Percentiles rank a stretch among this genome's conserved stretches.
Conservation (phyloP, 2,329 filamentous ascomycete species). For the Botrytis galanthina region DNA sequence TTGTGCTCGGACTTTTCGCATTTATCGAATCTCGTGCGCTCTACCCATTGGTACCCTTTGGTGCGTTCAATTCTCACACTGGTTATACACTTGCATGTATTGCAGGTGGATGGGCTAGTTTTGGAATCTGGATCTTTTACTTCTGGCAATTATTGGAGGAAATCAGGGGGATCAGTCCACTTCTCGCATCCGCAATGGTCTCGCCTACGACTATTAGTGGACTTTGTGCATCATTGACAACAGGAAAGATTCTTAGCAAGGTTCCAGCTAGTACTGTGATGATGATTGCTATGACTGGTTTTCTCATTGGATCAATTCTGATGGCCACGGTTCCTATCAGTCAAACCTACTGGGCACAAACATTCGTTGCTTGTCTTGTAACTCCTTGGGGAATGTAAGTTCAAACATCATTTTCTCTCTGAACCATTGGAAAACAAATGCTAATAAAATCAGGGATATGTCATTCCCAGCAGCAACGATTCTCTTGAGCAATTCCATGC, state of each 20-base stretch:
- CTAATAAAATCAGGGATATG: conserved; percentile 48
- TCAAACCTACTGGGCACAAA: conserved; percentile 59
- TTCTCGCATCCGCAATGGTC: conserved; percentile 37
- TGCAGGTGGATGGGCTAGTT: conserved; percentile 33
- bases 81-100: conserved; percentile 45
- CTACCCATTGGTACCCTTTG: conserved; percentile 58
- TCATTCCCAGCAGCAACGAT: conserved; percentile 53
- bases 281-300: conserved; percentile 40
- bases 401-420: background rate
- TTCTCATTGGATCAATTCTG: conserved; percentile 41
- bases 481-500: conserved; percentile 52
- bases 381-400: conserved; percentile 47
- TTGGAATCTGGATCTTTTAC: conserved; percentile 37
- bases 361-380: conserved; percentile 57
- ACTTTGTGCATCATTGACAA: conserved; percentile 38
- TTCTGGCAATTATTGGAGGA: conserved; percentile 30
- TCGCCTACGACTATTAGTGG: conserved; percentile 36
- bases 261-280: conserved; percentile 40
- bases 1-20: conserved; percentile 55
- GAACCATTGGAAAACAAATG: background rate
- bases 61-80: conserved; percentile 47
- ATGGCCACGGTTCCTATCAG: conserved; percentile 29
- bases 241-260: conserved; percentile 39
- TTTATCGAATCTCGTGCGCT: conserved; percentile 48
- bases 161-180: conserved; percentile 35